Evolutionary conservation across 2,329 filamentous ascomycete species (phyloP).

Genomic region (Exophiala spinifera): DNA sequence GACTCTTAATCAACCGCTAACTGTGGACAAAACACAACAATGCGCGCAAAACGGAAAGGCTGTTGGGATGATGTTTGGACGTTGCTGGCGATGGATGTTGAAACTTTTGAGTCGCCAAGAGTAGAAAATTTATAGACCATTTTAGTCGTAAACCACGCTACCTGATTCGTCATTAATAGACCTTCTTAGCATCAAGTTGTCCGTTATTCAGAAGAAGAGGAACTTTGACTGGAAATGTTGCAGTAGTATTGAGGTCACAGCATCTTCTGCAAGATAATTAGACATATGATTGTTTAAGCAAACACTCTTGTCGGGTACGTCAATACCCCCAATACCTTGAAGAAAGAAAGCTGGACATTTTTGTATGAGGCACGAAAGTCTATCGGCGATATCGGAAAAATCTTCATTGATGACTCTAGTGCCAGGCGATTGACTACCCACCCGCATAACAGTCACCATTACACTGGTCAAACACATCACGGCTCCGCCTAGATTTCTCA

Average conservation of each 20-base stretch:
- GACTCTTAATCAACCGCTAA: too few species aligned
- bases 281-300: too few species aligned
- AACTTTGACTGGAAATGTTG: too few species aligned
- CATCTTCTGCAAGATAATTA: too few species aligned
- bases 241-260: too few species aligned
- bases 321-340: not conserved
- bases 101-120: conserved; percentile 14
- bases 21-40: too few species aligned
- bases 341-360: not conserved
- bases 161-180: too few species aligned
- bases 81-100: not conserved
- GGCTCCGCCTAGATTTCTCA: not conserved
- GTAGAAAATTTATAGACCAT: not conserved
- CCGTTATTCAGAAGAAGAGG: too few species aligned
- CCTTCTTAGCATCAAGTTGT: too few species aligned
- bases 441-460: not conserved
- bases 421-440: not conserved
- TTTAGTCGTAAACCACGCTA: not conserved
- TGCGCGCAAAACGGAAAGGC: too few species aligned
- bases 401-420: conserved; percentile 1
- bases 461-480: not conserved
- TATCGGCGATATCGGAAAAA: conserved; percentile 2
- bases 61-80: not conserved
- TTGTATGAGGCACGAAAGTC: not conserved
- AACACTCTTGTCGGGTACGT: not conserved